Evolutionary conservation across 768 basidiomycete genomes (phyloP).

Genomic region (Lentinula aciculospora): DNA sequence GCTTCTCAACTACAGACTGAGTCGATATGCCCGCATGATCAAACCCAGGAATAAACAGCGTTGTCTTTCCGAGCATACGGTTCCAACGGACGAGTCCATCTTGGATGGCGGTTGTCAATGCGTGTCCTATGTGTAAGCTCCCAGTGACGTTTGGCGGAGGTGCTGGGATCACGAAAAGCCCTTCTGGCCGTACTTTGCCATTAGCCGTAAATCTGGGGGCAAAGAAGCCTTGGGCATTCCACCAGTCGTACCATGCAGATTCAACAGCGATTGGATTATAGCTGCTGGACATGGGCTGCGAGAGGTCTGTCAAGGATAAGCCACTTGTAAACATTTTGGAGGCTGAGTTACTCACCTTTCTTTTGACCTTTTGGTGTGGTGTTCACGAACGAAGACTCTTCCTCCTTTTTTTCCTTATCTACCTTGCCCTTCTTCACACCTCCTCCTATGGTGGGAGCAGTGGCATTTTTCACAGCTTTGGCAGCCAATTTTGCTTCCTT

Average conservation of each 20-base stretch:
- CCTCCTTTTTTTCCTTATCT: conserved; percentile 69
- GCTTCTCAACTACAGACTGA: conserved; percentile 94
- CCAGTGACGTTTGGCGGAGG: conserved; percentile 99
- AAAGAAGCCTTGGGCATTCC: conserved; percentile 89
- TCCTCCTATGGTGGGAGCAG: conserved; percentile 27
- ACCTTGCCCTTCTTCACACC: conserved; percentile 70
- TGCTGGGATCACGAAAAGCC: conserved; percentile 77
- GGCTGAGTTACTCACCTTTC: conserved; percentile 58
- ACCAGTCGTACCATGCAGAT: conserved; percentile 98
- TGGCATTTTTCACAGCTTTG: conserved; percentile 51
- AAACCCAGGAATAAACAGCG: conserved; percentile 89
- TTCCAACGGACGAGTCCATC: conserved; percentile 92
- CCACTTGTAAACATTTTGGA: background rate
- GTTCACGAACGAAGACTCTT: conserved; percentile 78
- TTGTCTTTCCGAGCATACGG: conserved; percentile 92
- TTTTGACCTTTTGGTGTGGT: conserved; percentile 87
- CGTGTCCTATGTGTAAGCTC: conserved; percentile 92
- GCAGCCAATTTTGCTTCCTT: conserved; percentile 77
- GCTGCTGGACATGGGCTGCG: conserved; percentile 82
- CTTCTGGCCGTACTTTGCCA: conserved; percentile 56
- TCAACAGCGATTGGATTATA: conserved; percentile 97
- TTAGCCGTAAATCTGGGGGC: conserved; percentile 59
- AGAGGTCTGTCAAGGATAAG: conserved; percentile 52
- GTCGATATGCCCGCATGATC: conserved; percentile 99
- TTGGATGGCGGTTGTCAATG: conserved; percentile 86